phyloP scores from a whole-genome alignment of 495 filamentous ascomycete genomes.

The Penicilliopsis zonata region DNA sequence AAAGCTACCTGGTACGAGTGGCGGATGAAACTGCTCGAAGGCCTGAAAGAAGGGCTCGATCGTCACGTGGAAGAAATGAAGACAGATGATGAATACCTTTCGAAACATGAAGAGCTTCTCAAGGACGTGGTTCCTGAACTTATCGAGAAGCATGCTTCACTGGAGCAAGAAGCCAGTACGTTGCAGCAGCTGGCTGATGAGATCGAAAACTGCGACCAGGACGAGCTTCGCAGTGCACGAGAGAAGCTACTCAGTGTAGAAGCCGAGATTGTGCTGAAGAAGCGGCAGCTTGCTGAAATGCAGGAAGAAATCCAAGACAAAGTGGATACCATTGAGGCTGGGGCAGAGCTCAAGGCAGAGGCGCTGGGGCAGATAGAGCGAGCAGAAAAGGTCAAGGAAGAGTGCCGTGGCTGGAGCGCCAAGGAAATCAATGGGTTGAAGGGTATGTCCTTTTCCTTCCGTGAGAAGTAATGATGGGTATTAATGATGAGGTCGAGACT shows the following conservation, averaged over 20 bases:
- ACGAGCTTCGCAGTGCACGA: constrained; percentile 58
- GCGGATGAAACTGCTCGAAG: constrained; percentile 83
- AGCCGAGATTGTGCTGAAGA: constrained; percentile 55
- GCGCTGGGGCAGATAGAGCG: constrained; percentile 64
- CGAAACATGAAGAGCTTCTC: constrained; percentile 54
- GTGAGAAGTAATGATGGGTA: constrained; percentile 1
- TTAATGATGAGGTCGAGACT: not conserved
- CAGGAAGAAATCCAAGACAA: constrained; percentile 50
- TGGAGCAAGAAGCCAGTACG: constrained; percentile 49
- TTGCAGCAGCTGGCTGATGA: constrained; percentile 63
- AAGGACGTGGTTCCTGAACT: constrained; percentile 53
- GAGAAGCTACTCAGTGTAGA: constrained; percentile 52
- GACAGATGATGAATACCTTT: constrained; percentile 55
- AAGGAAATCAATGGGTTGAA: constrained; percentile 64
- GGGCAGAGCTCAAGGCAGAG: constrained; percentile 52
- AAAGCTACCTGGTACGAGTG: constrained; percentile 97
- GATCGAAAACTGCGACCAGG: constrained; percentile 65
- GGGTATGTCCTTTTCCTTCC: constrained; percentile 32
- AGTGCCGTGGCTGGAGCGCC: constrained; percentile 80
- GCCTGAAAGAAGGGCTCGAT: constrained; percentile 65
- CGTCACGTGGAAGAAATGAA: constrained; percentile 66
- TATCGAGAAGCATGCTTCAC: constrained; percentile 39
- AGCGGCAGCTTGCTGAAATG: constrained; percentile 48
- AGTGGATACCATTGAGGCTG: constrained; percentile 44
- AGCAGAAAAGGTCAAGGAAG: constrained; percentile 72